phyloP scores from a whole-genome alignment of 768 basidiomycete species.

The Auriscalpium vulgare region DNA sequence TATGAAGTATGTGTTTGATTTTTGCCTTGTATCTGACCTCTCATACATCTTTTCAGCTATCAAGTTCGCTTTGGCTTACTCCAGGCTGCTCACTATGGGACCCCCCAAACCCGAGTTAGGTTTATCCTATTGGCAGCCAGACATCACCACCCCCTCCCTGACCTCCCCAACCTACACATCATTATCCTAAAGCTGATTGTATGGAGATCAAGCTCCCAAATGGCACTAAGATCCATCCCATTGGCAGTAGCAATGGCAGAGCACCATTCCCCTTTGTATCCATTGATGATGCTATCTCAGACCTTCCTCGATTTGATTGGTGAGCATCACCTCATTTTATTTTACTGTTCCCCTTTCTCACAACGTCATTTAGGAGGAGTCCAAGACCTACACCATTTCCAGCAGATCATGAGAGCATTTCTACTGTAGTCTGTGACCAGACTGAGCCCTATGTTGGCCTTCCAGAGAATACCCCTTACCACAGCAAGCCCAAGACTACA shows the following conservation, averaged over 20 bases:
- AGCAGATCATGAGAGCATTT: slow-evolving; percentile 20
- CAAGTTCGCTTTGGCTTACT: slow-evolving; percentile 35
- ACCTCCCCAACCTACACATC: slow-evolving; percentile 35
- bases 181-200: slow-evolving; percentile 28
- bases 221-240: slow-evolving; percentile 32
- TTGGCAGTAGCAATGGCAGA: slow-evolving; percentile 40
- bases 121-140: slow-evolving; percentile 42
- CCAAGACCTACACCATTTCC: slow-evolving; percentile 5
- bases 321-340: slow-evolving; percentile 20
- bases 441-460: slow-evolving; percentile 28
- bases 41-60: slow-evolving; percentile 25
- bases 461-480: slow-evolving; percentile 23
- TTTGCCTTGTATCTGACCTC: background rate
- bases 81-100: slow-evolving; percentile 41
- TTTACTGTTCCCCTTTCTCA: background rate
- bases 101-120: slow-evolving; percentile 37
- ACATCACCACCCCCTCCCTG: slow-evolving; percentile 28
- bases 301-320: slow-evolving; percentile 73
- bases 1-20: slow-evolving; percentile 43
- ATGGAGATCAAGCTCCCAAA: slow-evolving; percentile 48
- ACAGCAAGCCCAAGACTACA: slow-evolving; percentile 26
- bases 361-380: slow-evolving; percentile 10
- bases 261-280: slow-evolving; percentile 44
- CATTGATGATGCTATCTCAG: slow-evolving; percentile 66
- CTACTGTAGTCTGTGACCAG: slow-evolving; percentile 31